Evolutionary conservation across 257 asterid genomes (phyloP).

Genomic region (Jacaranda mimosifolia): DNA sequence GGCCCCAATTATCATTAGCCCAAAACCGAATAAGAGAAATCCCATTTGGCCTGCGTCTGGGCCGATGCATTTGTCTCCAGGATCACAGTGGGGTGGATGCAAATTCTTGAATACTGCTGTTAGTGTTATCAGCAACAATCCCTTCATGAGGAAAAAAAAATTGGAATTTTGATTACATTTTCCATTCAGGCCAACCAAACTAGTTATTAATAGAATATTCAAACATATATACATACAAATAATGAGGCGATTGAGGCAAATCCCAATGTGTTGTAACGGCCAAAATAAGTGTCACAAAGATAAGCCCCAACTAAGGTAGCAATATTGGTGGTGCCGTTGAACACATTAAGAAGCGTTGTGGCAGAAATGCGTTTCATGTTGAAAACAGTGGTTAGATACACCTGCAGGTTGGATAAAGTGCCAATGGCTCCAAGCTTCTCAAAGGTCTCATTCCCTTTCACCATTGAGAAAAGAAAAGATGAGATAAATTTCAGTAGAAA

Average conservation of each 20-base stretch:
- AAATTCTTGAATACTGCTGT: conserved; percentile 70
- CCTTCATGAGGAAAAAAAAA: conserved; percentile 37
- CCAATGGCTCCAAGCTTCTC: conserved; percentile 88
- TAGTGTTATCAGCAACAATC: conserved; percentile 51
- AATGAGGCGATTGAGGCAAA: conserved; percentile 65
- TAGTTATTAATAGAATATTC: background rate
- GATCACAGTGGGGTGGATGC: conserved; percentile 70
- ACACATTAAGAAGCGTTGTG: conserved; percentile 57
- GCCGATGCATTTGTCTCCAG: conserved; percentile 47
- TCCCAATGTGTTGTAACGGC: conserved; percentile 75
- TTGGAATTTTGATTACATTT: conserved; percentile 2
- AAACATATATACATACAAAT: conserved; percentile 41
- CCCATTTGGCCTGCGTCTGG: conserved; percentile 68
- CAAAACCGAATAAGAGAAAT: conserved; percentile 68
- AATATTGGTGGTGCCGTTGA: conserved; percentile 72
- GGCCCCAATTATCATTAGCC: conserved; percentile 67
- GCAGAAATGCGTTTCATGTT: conserved; percentile 63
- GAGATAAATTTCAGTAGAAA: background rate
- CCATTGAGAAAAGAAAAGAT: background rate
- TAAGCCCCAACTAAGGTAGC: conserved; percentile 72
- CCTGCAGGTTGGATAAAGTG: conserved; percentile 60
- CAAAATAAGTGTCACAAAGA: conserved; percentile 68
- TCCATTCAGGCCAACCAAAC: background rate
- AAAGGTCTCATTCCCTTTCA: conserved; percentile 76
- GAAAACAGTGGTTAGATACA: conserved; percentile 69